These are phyloP conservation scores for Beta corolliflora DNA, from an alignment of 179 eudicot genomes.

Conservation along the genomic window DNA sequence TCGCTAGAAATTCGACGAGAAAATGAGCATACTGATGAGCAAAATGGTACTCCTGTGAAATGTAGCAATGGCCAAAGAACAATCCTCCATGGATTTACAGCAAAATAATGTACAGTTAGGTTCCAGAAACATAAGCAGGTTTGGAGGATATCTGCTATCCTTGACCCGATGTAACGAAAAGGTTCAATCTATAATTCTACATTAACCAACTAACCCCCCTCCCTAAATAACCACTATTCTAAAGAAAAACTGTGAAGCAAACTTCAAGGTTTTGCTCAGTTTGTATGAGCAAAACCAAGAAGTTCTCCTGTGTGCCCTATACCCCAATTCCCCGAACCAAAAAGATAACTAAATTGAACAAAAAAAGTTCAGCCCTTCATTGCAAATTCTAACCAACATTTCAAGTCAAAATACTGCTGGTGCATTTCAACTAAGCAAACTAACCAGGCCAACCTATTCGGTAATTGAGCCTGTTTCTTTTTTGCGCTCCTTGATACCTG, in stretches of 20 bases:
- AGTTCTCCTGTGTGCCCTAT: slow-evolving; percentile 6
- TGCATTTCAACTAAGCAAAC: neutral
- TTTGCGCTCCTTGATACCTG: slow-evolving; percentile 13
- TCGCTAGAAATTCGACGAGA: too few species aligned
- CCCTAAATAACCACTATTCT: slow-evolving; percentile 8
- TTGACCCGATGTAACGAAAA: neutral
- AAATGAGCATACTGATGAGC: neutral
- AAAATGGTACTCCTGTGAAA: neutral
- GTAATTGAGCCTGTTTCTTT: neutral
- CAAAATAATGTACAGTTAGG: neutral
- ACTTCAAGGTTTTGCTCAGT: slow-evolving; percentile 17
- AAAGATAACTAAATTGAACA: neutral
- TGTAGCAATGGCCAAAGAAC: slow-evolving; percentile 3
- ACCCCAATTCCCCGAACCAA: slow-evolving; percentile 4
- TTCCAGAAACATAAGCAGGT: neutral
- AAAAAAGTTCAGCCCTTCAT: slow-evolving; percentile 2
- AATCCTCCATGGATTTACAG: slow-evolving; percentile 10
- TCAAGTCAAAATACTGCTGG: slow-evolving; percentile 1
- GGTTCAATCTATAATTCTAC: slow-evolving; percentile 3
- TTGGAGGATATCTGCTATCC: neutral
- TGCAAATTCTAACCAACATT: neutral
- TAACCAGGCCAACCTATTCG: neutral
- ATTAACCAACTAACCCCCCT: slow-evolving; percentile 8
- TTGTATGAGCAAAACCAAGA: slow-evolving; percentile 1
- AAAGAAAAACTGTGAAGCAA: slow-evolving; percentile 8